Evolutionary conservation across 2,329 filamentous ascomycete species (phyloP).

Genomic region (Polychaeton citri): DNA sequence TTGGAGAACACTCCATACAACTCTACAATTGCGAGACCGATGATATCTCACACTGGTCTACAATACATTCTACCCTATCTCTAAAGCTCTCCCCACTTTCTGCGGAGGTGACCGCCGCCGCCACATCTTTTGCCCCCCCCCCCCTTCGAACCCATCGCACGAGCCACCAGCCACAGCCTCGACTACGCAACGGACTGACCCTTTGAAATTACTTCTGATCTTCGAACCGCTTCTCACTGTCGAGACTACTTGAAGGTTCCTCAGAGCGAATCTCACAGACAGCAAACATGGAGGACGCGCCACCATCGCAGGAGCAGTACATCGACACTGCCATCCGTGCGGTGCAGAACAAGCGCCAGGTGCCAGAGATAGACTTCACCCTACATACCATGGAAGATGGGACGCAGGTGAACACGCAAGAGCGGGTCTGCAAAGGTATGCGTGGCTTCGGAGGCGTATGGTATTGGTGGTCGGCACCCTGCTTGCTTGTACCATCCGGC

Average conservation of each 20-base stretch:
- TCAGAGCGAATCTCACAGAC: background rate
- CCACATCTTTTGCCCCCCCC: background rate
- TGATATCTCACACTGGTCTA: no score
- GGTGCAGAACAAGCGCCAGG: conserved; percentile 85
- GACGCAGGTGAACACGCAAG: conserved; percentile 82
- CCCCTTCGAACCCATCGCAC: background rate
- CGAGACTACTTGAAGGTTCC: background rate
- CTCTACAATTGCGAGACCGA: no score
- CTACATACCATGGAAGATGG: conserved; percentile 98
- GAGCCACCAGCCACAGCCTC: background rate
- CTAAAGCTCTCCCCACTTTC: no score
- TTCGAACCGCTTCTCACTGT: background rate
- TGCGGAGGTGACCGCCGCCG: background rate
- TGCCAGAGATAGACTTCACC: conserved; percentile 96
- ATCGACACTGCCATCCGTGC: conserved; percentile 85
- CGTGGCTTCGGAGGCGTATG: background rate
- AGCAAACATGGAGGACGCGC: conserved; percentile 16
- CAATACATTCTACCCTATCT: no score
- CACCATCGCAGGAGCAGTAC: conserved; percentile 27
- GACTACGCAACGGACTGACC: background rate
- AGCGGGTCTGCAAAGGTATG: conserved; percentile 94
- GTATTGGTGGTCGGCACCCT: no score
- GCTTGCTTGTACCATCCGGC: no score
- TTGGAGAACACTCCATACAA: no score
- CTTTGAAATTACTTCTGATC: background rate